Percentiles rank a stretch among this genome's conserved stretches.
phyloP scores from a whole-genome alignment of 495 filamentous ascomycete species.

The Lichenothelia convexa region DNA sequence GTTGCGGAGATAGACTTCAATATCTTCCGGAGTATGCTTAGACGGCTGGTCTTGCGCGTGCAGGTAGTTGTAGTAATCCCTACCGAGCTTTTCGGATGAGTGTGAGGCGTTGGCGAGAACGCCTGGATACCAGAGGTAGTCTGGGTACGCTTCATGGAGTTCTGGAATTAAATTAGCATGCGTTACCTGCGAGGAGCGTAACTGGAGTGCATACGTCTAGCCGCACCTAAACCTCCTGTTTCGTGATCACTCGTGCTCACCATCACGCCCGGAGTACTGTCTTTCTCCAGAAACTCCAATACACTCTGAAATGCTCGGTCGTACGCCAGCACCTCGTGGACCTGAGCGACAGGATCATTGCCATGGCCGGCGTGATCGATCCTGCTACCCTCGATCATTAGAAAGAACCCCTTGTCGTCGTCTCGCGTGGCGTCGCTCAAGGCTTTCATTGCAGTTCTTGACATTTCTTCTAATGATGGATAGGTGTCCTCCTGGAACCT shows the following conservation, averaged over 20 bases:
- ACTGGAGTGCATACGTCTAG: constrained; percentile 39
- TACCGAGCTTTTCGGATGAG: constrained; percentile 50
- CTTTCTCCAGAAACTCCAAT: constrained; percentile 63
- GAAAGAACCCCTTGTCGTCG: constrained; percentile 84
- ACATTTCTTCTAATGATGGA: constrained; percentile 85
- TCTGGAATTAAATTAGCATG: constrained; percentile 19
- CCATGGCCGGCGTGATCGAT: constrained; percentile 93
- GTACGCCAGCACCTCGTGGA: constrained; percentile 84
- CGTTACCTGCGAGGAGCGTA: background rate
- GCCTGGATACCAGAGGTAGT: constrained; percentile 75
- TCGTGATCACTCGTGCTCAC: constrained; percentile 90
- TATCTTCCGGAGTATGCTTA: constrained; percentile 16
- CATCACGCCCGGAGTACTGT: constrained; percentile 54
- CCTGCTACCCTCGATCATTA: constrained; percentile 93
- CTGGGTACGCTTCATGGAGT: constrained; percentile 43
- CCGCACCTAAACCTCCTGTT: constrained; percentile 70
- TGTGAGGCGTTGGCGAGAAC: constrained; percentile 67
- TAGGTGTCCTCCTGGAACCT: constrained; percentile 58
- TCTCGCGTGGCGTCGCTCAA: constrained; percentile 69
- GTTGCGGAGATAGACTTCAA: constrained; percentile 39
- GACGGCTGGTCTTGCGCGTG: constrained; percentile 1
- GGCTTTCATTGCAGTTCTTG: constrained; percentile 56
- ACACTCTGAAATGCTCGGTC: constrained; percentile 71
- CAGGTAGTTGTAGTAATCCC: constrained; percentile 40
- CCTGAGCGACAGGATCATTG: constrained; percentile 90